Evolutionary conservation across 164 flowering plant genomes (phyloP).

Genomic region (Cinnamomum chago): DNA sequence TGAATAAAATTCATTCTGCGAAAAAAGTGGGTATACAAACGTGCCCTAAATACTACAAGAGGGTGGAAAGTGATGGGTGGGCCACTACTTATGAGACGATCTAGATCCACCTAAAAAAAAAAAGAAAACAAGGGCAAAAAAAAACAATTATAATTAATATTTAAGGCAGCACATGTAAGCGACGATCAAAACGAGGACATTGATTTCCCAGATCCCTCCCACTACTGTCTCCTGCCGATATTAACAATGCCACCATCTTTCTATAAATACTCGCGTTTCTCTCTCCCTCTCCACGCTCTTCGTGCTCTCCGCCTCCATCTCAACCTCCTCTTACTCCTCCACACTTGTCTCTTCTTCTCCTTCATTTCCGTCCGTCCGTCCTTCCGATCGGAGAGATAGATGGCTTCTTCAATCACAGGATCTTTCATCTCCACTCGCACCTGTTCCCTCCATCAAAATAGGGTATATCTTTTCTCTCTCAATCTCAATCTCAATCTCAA

Average conservation of each 20-base stretch:
- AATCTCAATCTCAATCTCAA: neutral
- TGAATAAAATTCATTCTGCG: accelerated
- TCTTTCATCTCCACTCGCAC: neutral
- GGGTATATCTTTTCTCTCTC: neutral
- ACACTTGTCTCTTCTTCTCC: neutral
- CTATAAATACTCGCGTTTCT: neutral
- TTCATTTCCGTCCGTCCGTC: neutral
- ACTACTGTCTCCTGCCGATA: neutral
- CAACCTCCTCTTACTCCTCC: neutral
- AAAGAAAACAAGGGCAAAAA: no score
- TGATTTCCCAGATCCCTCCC: no score
- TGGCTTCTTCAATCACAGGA: neutral
- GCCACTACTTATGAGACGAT: no score
- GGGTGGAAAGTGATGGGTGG: no score
- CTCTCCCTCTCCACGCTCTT: neutral
- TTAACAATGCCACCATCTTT: neutral
- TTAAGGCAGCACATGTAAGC: no score
- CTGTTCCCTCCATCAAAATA: neutral
- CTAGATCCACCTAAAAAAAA: no score
- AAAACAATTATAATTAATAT: no score
- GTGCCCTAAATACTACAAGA: no score
- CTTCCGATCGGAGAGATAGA: neutral
- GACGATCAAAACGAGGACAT: no score
- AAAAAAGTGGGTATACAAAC: no score
- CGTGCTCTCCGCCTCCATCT: neutral